Conservation (phyloP, 768 basidiomycete species). For the Tylopilus cervinicoccineus region DNA sequence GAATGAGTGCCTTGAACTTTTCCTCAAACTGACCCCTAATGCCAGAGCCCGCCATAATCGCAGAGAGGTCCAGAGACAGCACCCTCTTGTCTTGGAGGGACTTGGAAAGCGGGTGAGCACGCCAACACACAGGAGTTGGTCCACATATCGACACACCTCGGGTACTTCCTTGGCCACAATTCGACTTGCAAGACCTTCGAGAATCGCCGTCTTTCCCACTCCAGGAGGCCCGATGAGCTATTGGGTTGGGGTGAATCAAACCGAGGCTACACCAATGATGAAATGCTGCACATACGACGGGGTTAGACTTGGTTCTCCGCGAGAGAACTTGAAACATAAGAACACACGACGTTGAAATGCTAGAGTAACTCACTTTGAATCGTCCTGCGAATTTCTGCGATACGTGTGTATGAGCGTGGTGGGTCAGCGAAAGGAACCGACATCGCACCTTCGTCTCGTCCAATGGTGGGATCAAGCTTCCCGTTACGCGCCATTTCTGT, state of each 20-base stretch:
- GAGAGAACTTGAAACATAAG: slow-evolving; percentile 57
- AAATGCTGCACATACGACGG: slow-evolving; percentile 53
- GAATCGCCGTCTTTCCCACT: slow-evolving; percentile 89
- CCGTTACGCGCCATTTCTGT: slow-evolving; percentile 81
- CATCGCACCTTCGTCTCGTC: slow-evolving; percentile 72
- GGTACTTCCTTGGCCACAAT: slow-evolving; percentile 90
- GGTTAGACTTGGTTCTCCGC: slow-evolving; percentile 87
- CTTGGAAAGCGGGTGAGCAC: slow-evolving; percentile 34
- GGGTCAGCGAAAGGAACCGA: background rate
- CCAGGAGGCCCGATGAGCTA: slow-evolving; percentile 84
- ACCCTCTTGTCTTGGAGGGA: slow-evolving; percentile 87
- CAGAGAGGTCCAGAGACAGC: slow-evolving; percentile 77
- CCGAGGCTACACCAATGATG: background rate
- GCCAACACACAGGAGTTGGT: background rate
- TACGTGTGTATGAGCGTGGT: background rate
- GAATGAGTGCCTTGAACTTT: slow-evolving; percentile 87
- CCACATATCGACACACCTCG: slow-evolving; percentile 48
- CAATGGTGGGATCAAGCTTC: slow-evolving; percentile 89
- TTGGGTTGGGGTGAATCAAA: background rate
- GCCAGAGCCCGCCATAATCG: slow-evolving; percentile 85
- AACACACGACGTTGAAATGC: background rate
- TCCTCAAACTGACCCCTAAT: slow-evolving; percentile 92
- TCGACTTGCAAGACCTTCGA: slow-evolving; percentile 84
- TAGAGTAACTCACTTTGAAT: slow-evolving; percentile 67
- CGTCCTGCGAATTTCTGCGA: slow-evolving; percentile 77